Base-by-base conservation (phyloP, 148 eudicot genomes). In the Spergularia marina region DNA sequence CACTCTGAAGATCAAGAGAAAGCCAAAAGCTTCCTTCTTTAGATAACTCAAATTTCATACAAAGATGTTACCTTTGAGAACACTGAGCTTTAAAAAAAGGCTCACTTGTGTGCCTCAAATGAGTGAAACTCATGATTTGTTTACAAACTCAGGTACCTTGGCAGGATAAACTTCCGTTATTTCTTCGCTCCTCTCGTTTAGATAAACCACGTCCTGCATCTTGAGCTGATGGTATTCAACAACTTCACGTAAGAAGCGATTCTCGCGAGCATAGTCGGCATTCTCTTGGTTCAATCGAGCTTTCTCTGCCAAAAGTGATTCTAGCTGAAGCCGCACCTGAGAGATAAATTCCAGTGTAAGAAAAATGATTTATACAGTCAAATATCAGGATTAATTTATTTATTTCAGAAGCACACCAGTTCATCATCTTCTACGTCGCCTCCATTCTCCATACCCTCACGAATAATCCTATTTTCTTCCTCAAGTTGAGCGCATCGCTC, bases 201-300 rank as follows among this genome's bases (percentile, higher is more conserved):
- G 62, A 75, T 92, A 92, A 9, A 92, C 88, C 12, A 92, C 94
- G 65, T 92, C 97, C 82, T 92, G 97, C 97, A 92, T 92, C 36
- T 91, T 92, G 6, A 92, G 89, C 83, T 92, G 97, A 79, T 92
- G 95, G 74, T 92, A 92, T 62, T 92, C 97, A 16, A 92, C 95
- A 47, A 92, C 89, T 80, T 92, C 97, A 73, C 95, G 85, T 36
- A 92, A 74, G 74, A 92, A 92, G 49, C 95, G 94, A 66, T 92
- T 92, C 76, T 92, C 97, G 53, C 97, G 84, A 53, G 95, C 90
- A 51, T 72, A 85, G 14, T 88, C 89, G 10, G 94, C 84, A 73
- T 92, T 92, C 86, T 92, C 97, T 76, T 90, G 97, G 3, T 92
- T 94, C 74, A 92, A 82, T 57, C 95, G 86, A 58, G 95, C 90